Base-by-base conservation (phyloP, 2,329 filamentous ascomycete species). In the Penicillium digitatum region DNA sequence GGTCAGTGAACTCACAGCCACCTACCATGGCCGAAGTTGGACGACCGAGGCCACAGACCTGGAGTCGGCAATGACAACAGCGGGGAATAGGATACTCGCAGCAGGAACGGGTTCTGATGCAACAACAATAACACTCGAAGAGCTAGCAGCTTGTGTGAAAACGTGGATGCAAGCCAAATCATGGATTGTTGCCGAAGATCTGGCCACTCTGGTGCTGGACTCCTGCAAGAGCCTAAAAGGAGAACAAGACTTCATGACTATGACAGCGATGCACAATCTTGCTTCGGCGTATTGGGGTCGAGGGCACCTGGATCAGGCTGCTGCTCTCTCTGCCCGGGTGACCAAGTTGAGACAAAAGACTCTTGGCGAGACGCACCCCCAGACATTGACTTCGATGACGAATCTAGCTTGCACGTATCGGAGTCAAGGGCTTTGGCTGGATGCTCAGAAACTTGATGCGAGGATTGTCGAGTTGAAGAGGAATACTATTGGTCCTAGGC, bases 231-330 rank as follows among this genome's bases (percentile, higher is more conserved):
- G 4, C 2, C 38, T 45, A 11, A 47, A 56, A n/a, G 58, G 58
- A 6, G 50, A 56, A 37, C 43, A 38, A 26, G 53, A 60, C 22
- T 27, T 29, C 12, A 52, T 38, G 47, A 56, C 58, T 8, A 54
- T 59, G 56, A 56, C 48, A n/a, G 53, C 53, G 11, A 60, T 60
- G 58, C 51, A 56, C 32, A 60, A 38, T 24, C 53, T 60, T 3
- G 53, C 38, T 16, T 58, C 58, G 8, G 56, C 58, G 5, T 54
- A 56, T 38, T 60, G 49, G 52, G 53, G 56, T 5, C 50, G 48
- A n/a, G 50, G 50, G 5, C 56, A 60, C 18, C 32, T 51, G 12
- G 47, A 58, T n/a, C 39, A 53, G 5, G 52, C 58, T 1, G 56
- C 49, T 18, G 16, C 27, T 34, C 47, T 60, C 9, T 35, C 34